phyloP scores from a whole-genome alignment of 495 filamentous ascomycete species.

The Neurospora hispaniola region DNA sequence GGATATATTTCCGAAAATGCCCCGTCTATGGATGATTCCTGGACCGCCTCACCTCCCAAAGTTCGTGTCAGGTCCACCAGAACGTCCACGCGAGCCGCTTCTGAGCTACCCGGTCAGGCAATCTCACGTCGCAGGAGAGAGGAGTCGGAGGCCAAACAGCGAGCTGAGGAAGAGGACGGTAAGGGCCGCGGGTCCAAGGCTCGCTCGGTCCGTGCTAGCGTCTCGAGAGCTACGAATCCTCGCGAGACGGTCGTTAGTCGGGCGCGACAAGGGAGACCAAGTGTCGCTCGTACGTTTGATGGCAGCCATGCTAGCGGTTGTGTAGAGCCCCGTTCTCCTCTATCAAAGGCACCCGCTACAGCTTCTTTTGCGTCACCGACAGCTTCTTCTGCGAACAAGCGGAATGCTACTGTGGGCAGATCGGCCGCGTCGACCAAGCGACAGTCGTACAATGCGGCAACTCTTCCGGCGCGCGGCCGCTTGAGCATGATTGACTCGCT shows the following conservation, averaged over 20 bases:
- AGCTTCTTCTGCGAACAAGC: constrained; percentile 2
- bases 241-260: constrained; percentile 48
- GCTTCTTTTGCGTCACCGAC: constrained; percentile 1
- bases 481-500: neutral
- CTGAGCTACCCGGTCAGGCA: constrained; percentile 64
- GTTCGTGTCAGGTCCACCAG: constrained; percentile 47
- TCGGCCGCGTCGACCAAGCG: neutral
- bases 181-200: constrained; percentile 55
- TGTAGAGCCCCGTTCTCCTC: neutral
- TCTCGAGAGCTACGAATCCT: constrained; percentile 19
- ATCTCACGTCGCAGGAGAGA: constrained; percentile 59
- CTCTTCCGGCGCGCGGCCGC: neutral
- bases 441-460: neutral
- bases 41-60: constrained; percentile 21
- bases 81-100: constrained; percentile 49
- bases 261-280: constrained; percentile 39
- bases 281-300: constrained; percentile 7
- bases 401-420: neutral
- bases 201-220: constrained; percentile 41
- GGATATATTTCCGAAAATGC: constrained; percentile 22
- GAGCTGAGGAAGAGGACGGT: constrained; percentile 46
- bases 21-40: constrained; percentile 15
- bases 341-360: neutral
- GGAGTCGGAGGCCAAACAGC: constrained; percentile 52
- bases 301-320: constrained; percentile 7